Evolutionary conservation across 768 basidiomycete genomes (phyloP).

Genomic region (Dioszegia aurantiaca): DNA sequence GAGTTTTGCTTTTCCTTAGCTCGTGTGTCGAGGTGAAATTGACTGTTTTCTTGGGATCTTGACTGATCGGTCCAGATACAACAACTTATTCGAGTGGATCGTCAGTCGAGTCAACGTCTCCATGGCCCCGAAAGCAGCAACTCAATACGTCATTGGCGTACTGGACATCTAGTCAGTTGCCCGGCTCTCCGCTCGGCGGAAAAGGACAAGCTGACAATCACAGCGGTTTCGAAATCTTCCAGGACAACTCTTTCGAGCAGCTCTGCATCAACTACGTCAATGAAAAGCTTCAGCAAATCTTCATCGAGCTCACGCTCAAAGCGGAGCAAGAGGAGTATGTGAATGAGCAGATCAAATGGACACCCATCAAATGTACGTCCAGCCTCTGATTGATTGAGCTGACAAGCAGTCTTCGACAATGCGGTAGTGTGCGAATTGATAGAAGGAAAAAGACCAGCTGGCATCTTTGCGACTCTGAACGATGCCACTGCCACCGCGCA

Average conservation of each 20-base stretch:
- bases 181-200: background rate
- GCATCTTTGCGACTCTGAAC: slow-evolving; percentile 95
- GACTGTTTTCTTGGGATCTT: too few species aligned
- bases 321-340: slow-evolving; percentile 99
- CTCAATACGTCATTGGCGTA: slow-evolving; percentile 85
- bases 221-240: slow-evolving; percentile 92
- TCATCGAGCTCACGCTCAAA: slow-evolving; percentile 97
- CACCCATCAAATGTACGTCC: slow-evolving; percentile 80
- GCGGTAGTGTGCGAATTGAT: slow-evolving; percentile 92
- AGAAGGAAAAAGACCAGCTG: slow-evolving; percentile 91
- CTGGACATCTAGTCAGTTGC: slow-evolving; percentile 76
- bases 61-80: slow-evolving; percentile 59
- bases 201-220: slow-evolving; percentile 5
- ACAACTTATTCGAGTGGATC: slow-evolving; percentile 99
- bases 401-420: slow-evolving; percentile 50
- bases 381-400: slow-evolving; percentile 55
- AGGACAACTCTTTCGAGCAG: slow-evolving; percentile 58
- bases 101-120: slow-evolving; percentile 92
- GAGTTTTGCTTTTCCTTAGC: too few species aligned
- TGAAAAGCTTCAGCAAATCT: slow-evolving; percentile 98
- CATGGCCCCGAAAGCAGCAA: slow-evolving; percentile 78
- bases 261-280: slow-evolving; percentile 99
- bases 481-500: slow-evolving; percentile 99
- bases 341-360: slow-evolving; percentile 98
- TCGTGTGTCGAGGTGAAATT: too few species aligned